Percentiles rank a stretch among this genome's conserved stretches.
Evolutionary conservation across 768 basidiomycete genomes (phyloP).

Genomic region (Tylopilus vinaceipallidus): DNA sequence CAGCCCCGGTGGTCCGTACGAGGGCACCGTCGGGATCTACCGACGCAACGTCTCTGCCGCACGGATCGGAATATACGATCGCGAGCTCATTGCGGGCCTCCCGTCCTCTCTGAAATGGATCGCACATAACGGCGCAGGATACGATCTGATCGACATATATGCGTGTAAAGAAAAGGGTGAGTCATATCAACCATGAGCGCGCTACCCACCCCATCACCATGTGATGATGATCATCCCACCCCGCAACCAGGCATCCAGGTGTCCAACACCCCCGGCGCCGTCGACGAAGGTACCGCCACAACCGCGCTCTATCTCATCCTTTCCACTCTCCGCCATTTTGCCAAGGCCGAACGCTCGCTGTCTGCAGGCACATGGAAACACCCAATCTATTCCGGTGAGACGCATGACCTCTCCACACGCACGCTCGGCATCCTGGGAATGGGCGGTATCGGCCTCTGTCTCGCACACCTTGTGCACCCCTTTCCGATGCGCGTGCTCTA

Average conservation of each 20-base stretch:
- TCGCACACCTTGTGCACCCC: conserved; percentile 68
- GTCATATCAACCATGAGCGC: conserved; percentile 38
- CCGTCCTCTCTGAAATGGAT: conserved; percentile 73
- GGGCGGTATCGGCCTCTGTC: conserved; percentile 71
- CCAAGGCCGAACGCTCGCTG: conserved; percentile 53
- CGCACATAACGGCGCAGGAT: conserved; percentile 91
- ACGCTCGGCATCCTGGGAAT: conserved; percentile 75
- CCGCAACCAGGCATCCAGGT: conserved; percentile 51
- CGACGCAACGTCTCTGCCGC: conserved; percentile 66
- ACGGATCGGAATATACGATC: conserved; percentile 77
- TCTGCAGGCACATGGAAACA: conserved; percentile 63
- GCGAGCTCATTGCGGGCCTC: conserved; percentile 68
- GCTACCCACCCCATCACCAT: conserved; percentile 39
- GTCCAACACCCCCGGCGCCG: conserved; percentile 88
- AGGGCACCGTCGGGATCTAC: conserved; percentile 72
- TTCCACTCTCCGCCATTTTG: conserved; percentile 72
- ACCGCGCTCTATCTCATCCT: conserved; percentile 83
- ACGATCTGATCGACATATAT: conserved; percentile 80
- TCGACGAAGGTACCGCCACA: conserved; percentile 89
- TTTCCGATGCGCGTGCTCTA: conserved; percentile 93
- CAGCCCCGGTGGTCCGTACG: conserved; percentile 68
- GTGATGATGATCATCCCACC: neutral
- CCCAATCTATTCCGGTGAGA: conserved; percentile 40
- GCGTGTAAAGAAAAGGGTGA: conserved; percentile 73
- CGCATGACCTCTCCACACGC: conserved; percentile 65